A percentile compares a stretch with the other conserved stretches of the same genome.
These are phyloP conservation scores for Gossypium turneri DNA, from an alignment of 345 rosid species.

Conservation along the genomic window DNA sequence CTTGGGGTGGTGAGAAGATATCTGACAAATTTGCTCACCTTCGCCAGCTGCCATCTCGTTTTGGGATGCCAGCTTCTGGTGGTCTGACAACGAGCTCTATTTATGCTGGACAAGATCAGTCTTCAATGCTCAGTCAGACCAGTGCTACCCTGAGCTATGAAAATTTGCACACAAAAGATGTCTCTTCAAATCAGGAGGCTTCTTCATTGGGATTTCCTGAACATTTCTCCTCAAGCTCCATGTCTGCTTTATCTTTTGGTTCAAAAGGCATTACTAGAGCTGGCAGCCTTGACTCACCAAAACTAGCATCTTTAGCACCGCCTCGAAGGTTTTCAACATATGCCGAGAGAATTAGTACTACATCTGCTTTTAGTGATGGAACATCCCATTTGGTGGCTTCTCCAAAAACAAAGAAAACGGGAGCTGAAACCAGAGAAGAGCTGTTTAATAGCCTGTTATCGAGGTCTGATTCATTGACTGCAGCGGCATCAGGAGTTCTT, in stretches of 20 bases:
- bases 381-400: constrained; percentile 51
- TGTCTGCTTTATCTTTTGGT: constrained; percentile 35
- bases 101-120: constrained; percentile 64
- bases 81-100: constrained; percentile 57
- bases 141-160: constrained; percentile 38
- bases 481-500: constrained; percentile 42
- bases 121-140: constrained; percentile 49
- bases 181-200: constrained; percentile 43
- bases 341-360: constrained; percentile 84
- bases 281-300: constrained; percentile 47
- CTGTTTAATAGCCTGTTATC: constrained; percentile 52
- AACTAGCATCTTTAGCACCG: constrained; percentile 42
- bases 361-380: constrained; percentile 71
- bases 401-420: constrained; percentile 89
- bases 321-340: constrained; percentile 70
- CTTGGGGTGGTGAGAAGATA: constrained; percentile 96
- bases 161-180: constrained; percentile 49
- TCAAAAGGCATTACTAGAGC: constrained; percentile 42
- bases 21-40: constrained; percentile 58
- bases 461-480: constrained; percentile 50
- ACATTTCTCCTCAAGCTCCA: constrained; percentile 47
- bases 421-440: constrained; percentile 80
- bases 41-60: constrained; percentile 60
- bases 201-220: constrained; percentile 49
- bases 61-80: constrained; percentile 47